phyloP scores from a whole-genome alignment of 2,329 filamentous ascomycete genomes.

The Fusarium circinatum region DNA sequence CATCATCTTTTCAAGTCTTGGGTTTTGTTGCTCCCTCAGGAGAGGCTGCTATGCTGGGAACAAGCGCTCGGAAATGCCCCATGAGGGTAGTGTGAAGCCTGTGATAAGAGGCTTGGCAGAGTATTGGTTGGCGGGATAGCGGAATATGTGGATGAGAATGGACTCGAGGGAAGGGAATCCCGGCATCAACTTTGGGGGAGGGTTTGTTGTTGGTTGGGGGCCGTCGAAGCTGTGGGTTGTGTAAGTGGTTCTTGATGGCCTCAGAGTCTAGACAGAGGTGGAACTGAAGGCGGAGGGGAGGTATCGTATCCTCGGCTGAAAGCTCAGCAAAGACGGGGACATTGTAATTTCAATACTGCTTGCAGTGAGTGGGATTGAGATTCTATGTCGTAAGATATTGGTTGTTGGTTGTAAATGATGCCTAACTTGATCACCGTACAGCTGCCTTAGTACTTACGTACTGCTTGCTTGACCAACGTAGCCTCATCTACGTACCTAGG shows the following conservation, averaged over 20 bases:
- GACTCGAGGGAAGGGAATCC: not conserved
- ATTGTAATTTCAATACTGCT: not conserved
- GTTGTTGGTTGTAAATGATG: not conserved
- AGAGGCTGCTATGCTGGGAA: not conserved
- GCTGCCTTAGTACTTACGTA: not conserved
- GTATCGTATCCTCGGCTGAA: not conserved
- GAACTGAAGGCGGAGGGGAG: not conserved
- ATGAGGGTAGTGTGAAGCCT: not conserved
- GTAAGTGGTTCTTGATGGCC: conserved; percentile 1
- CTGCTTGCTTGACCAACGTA: not conserved
- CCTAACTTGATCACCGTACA: not conserved
- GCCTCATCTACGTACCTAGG: not conserved
- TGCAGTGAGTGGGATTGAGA: not conserved
- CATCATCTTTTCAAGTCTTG: no score
- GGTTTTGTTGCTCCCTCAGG: no score
- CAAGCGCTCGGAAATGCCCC: not conserved
- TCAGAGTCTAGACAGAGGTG: not conserved
- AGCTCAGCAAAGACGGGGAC: not conserved
- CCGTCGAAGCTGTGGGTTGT: not conserved
- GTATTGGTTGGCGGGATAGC: conserved; percentile 6
- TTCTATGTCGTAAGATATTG: not conserved
- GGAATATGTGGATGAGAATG: not conserved
- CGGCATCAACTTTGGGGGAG: not conserved
- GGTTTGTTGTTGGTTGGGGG: not conserved
- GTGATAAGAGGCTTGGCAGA: conserved; percentile 7